These are phyloP conservation scores for Asparagopsis taxiformis DNA, from an alignment of 31 red algal species.

Conservation along the genomic window DNA sequence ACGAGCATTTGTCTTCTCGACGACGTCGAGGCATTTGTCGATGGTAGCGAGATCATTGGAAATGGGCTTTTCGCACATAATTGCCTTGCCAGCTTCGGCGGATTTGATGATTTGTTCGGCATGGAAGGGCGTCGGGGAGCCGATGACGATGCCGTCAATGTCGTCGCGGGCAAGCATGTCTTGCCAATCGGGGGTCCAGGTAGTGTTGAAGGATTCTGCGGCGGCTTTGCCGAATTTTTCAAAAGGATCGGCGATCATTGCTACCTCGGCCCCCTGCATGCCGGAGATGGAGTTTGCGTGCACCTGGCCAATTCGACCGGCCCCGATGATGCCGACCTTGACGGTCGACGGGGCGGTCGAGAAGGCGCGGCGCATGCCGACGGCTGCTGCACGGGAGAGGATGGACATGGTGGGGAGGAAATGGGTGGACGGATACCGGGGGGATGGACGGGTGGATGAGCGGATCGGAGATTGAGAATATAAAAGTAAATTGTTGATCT, in stretches of 20 bases:
- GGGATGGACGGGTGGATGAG: too few species aligned
- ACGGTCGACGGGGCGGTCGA: slow-evolving; percentile 23
- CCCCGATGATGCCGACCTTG: slow-evolving; percentile 83
- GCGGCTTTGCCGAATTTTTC: slow-evolving; percentile 71
- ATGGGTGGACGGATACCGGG: too few species aligned
- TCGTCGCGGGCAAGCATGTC: slow-evolving; percentile 67
- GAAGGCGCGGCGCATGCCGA: slow-evolving; percentile 28
- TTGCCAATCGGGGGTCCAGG: slow-evolving; percentile 65
- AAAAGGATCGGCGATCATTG: slow-evolving; percentile 83
- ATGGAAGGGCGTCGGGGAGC: slow-evolving; percentile 94
- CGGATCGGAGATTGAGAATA: neutral
- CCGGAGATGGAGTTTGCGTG: slow-evolving; percentile 79
- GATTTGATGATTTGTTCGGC: slow-evolving; percentile 86
- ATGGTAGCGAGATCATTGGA: slow-evolving; percentile 88
- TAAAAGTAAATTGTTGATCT: too few species aligned
- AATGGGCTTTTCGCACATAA: slow-evolving; percentile 98
- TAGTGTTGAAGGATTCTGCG: slow-evolving; percentile 62
- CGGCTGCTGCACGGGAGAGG: slow-evolving; percentile 15
- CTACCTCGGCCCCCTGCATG: slow-evolving; percentile 69
- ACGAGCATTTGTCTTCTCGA: slow-evolving; percentile 63
- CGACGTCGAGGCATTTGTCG: slow-evolving; percentile 83
- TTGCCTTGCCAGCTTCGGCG: slow-evolving; percentile 91
- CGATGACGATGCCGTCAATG: slow-evolving; percentile 93
- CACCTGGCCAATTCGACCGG: slow-evolving; percentile 92
- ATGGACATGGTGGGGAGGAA: slow-evolving; percentile 7